Conservation (phyloP, 441 rosid species). For the Jatropha multifida region DNA sequence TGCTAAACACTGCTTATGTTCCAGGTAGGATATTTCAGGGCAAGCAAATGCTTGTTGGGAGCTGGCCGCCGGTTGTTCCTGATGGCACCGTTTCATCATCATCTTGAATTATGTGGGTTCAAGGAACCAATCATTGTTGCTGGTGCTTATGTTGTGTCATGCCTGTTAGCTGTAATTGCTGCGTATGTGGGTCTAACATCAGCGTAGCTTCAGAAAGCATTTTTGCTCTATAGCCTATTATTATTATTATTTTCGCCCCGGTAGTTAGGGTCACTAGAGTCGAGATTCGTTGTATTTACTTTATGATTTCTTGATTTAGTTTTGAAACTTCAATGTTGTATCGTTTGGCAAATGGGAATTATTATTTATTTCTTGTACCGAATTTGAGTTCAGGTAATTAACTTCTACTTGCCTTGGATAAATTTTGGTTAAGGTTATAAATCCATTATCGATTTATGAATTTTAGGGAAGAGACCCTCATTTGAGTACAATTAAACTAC, state of each 20-base stretch:
- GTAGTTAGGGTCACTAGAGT: conserved; percentile 4
- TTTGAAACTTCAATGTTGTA: not conserved
- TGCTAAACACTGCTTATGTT: not conserved
- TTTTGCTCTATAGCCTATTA: conserved; percentile 3
- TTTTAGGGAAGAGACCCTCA: too few species aligned
- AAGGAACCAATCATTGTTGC: conserved; percentile 70
- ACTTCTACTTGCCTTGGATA: too few species aligned
- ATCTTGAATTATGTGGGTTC: conserved; percentile 56
- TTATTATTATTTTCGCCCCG: not conserved
- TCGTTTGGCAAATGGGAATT: not conserved
- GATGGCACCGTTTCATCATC: conserved; percentile 70
- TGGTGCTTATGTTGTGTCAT: conserved; percentile 58
- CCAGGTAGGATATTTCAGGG: conserved; percentile 54
- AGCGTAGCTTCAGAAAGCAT: conserved; percentile 36
- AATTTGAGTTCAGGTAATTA: too few species aligned
- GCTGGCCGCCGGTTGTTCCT: conserved; percentile 48
- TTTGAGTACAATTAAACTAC: too few species aligned
- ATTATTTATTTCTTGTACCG: too few species aligned
- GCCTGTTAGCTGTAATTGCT: conserved; percentile 61
- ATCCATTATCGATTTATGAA: too few species aligned
- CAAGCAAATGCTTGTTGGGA: conserved; percentile 47
- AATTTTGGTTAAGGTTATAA: too few species aligned
- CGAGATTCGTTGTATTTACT: not conserved
- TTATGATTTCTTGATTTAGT: not conserved
- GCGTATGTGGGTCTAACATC: conserved; percentile 76